Base-by-base conservation (phyloP, 805 yeast genomes). In the Metschnikowia continentalis region DNA sequence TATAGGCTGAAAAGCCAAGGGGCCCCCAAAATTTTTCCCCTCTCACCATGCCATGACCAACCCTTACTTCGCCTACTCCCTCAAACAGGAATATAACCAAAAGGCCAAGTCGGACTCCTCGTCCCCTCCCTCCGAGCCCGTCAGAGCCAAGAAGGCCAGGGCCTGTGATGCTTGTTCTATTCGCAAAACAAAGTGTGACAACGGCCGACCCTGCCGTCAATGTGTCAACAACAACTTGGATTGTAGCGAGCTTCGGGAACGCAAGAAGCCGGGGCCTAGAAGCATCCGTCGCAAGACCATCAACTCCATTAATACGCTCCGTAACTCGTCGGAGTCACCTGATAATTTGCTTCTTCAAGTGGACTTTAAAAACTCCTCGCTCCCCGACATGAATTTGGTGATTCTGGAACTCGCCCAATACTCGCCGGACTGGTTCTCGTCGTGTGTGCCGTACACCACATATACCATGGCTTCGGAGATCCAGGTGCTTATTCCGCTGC, bases 161-260 rank as follows among this genome's bases (percentile, higher is more conserved):
- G 77, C 77, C 7, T 73, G 77, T 51, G 77, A 73, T 52, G 75
- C 72, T 10, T 73, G 77, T 61, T 74, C 76, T 19, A 62, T 68
- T 15, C 55, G 76, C 32, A 73, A 73, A 54, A 71, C 72, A 26
- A 67, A 65, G 50, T 73, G 78, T 57, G 75, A 71, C 46, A 58
- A 60, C 11, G 53, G 57, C 33, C 61, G 75, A 35, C 78, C 78
- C 3, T 73, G 78, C 58, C 51, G 55, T 20, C 75, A 68, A 53
- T 73, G 78, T 59, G 59, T 69, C 39, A 59, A 67, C 35, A 70
- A 70, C 55, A 61, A 62, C 37, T 51, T 73, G 35, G 59, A 65
- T 20, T 73, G 78, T 56, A 73, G 77, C 14, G 65, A 60, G 49
- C 54, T 67, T 14, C 58, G 78, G 46, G 65, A 64, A 48, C 63